Base-by-base conservation (phyloP, 352 stramenopile genomes). In the Phytophthora citricola region DNA sequence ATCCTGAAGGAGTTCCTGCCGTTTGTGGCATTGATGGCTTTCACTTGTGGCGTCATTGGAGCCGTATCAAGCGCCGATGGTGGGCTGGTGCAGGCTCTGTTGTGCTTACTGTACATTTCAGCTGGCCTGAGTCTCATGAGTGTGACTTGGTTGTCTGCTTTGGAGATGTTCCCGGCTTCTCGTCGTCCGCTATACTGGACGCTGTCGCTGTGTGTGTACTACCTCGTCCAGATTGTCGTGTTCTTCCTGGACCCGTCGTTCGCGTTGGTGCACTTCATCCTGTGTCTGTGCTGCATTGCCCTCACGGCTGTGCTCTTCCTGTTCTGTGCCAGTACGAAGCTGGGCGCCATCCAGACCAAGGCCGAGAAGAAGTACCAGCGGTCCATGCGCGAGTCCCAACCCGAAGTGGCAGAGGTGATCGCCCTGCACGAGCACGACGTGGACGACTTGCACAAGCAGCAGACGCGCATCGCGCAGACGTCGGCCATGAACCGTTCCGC, bases 1-100 rank as follows among this genome's bases (percentile, higher is more conserved):
- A 90, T 96, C n/a, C 59, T 96, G 43, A 96, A 96, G 64, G 88
- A 96, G 56, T 92, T 94, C 29, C 51, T 94, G 56, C 86, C 86
- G 29, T 91, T 93, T 48, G 71, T 93, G 22, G 66, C 81, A 24
- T 56, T 90, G 17, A 52, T 93, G 53, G 84, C 75, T 6, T 77
- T 93, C 44, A 81, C 85, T 20, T 85, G 71, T 45, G 85, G 53
- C n/a, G 52, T 91, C 34, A 76, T 90, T 29, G 74, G 78, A 12
- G 71, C 70, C 9, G 63, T 81, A 11, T 76, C 71, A 17, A 59
- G 57, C 9, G 71, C 72, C 3, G 70, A 84, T 20, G 63, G 64
- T 7, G 65, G 66, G 0, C 66, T 90, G 0, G 62, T 92, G 22
- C 63, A 86, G 22, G 70, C 76, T 7, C 53, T 93, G 40, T 15